Base-by-base conservation (phyloP, 192 early-diverging fungal species). In the Rhizoclosmatium sp. region DNA sequence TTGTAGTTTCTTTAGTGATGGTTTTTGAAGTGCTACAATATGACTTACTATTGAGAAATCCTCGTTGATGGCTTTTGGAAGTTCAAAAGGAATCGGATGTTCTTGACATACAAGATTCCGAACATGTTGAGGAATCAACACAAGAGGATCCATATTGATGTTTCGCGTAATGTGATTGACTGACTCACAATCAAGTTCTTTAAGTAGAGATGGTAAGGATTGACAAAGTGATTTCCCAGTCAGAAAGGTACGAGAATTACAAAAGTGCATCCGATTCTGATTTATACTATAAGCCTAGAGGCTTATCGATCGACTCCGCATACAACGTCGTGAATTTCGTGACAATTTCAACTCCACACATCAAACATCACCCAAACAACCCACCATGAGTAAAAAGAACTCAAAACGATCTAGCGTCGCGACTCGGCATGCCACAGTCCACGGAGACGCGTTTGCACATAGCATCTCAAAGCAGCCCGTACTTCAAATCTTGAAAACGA, bases 401-500 rank as follows among this genome's bases (percentile, higher is more conserved):
- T 54, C 51, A 54, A 54, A 54, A 54, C 51, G 51, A 54, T 54
- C 51, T 16, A 69, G 66, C 66, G 66, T 69, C 2, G 41, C 45
- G 14, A 44, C 66, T 16, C 66, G 66, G 40, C 66, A 21, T 12
- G 5, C 12, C 39, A 46, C 44, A 10, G 14, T 21, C 39, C 66
- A 47, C 2, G 16, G 46, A 16, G 66, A n/a, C 42, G 58, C 4
- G 10, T 19, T 21, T 39, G 41, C 42, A 4, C 60, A 62, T 31
- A 46, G 23, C 5, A 5, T 39, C 3, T 46, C 58, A 1, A 46
- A 46, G n/a, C 1, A 40, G 2, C 59, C 73, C 23, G 45, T 75
- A 1, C 60, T 75, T 7, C 73, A 64, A 44, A 44, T 75, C 19
- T 16, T 64, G 31, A 75, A 75, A 64, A 21, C 73, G 16, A 75